Evolutionary conservation across 2,329 filamentous ascomycete genomes (phyloP), one percentile per base, ranked within the genome.

Genomic region (Fusarium praegraminearum): DNA sequence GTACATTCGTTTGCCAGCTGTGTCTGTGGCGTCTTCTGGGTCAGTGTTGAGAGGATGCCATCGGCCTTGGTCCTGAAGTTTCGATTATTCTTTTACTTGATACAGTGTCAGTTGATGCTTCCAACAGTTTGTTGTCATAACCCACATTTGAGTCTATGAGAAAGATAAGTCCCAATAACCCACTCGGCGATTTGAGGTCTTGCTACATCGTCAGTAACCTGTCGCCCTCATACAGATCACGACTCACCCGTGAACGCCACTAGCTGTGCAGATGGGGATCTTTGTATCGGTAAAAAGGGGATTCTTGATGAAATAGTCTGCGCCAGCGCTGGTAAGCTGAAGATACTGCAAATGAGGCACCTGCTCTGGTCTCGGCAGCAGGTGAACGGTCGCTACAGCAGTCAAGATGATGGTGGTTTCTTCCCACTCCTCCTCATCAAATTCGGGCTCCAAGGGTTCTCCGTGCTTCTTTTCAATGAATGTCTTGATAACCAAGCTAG

Each of bases 161-260:
- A 79, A 4, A 88, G 76, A 69, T 82, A 87, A 0, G 84, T 87
- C 24, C 79, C 76, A 26, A 87, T 82, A 9, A 88, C 80, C 86
- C 86, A 88, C 75, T 88, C 86, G 0, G 85, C 78, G 64, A 88
- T 88, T 69, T 87, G 86, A 3, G 86, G 85, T 2, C 85, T 40
- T 13, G 7, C 4, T 87, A 46, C 2, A 0, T n/a, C 1, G 28
- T 20, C 9, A 28, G 41, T 11, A 20, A 45, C 56, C 11, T 51
- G 33, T 9, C 22, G 2, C n/a, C 12, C 9, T 4, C 2, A 15
- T 2, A 1, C 2, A 12, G 33, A 12, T 4, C 9, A 45, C 1
- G 18, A 38, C 82, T 74, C 65, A 86, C 85, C 85, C 85, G 41
- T 87, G 85, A n/a, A 89, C 83, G 0, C 87, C 87, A 61, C 86